Percentiles rank a stretch among this genome's conserved stretches.
phyloP scores from a whole-genome alignment of 352 stramenopile genomes.

The Phytopythium ostracodes region DNA sequence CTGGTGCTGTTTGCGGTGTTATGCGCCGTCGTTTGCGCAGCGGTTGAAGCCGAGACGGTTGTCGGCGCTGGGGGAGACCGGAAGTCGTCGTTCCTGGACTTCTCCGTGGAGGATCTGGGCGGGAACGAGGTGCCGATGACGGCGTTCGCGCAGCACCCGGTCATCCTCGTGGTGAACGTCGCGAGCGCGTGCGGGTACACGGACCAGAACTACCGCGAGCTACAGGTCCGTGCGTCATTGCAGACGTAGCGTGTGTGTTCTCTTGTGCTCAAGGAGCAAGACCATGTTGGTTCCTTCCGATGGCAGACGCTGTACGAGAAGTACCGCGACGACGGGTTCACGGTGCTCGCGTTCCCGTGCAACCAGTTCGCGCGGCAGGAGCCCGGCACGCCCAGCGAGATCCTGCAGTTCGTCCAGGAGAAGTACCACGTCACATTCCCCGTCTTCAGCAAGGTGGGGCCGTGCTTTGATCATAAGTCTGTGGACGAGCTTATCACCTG shows the following conservation, averaged over 20 bases:
- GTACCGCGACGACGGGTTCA: conserved; percentile 67
- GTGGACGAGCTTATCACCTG: too few species aligned
- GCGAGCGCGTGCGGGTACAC: conserved; percentile 79
- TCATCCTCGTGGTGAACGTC: conserved; percentile 82
- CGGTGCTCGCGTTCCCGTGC: conserved; percentile 93
- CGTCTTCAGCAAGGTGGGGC: conserved; percentile 77
- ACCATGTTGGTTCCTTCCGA: neutral
- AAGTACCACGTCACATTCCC: conserved; percentile 79
- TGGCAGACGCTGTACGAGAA: conserved; percentile 57
- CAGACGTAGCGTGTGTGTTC: too few species aligned
- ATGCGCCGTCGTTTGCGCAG: neutral
- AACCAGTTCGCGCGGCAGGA: conserved; percentile 96
- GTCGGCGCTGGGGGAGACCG: neutral
- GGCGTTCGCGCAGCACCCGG: conserved; percentile 44
- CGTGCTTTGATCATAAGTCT: too few species aligned
- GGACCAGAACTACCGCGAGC: conserved; percentile 75
- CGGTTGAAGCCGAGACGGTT: neutral
- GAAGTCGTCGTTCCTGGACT: conserved; percentile 47
- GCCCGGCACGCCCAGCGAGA: conserved; percentile 56
- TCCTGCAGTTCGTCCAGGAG: conserved; percentile 72
- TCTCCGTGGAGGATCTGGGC: conserved; percentile 45
- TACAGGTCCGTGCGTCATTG: conserved; percentile 18
- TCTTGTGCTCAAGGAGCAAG: too few species aligned
- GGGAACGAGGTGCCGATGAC: conserved; percentile 43
- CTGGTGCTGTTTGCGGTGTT: neutral